phyloP scores from a whole-genome alignment of 768 basidiomycete genomes.

The Coprinopsis strossmayeri region DNA sequence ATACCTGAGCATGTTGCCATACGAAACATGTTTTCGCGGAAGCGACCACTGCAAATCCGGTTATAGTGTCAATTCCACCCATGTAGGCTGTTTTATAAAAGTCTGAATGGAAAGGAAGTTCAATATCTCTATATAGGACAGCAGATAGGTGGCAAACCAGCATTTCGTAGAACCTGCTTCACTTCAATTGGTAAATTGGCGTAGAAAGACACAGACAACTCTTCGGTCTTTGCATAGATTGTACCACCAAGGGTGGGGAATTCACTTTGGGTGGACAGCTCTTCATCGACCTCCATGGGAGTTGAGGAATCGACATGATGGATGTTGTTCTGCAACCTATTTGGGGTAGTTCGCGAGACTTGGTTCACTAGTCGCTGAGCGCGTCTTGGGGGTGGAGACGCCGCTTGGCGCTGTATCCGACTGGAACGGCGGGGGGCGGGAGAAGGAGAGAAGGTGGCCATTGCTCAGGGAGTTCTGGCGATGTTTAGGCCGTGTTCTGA shows the following conservation, averaged over 20 bases:
- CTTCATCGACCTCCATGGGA: constrained; percentile 64
- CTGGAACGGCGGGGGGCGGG: constrained; percentile 52
- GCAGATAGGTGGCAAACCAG: constrained; percentile 41
- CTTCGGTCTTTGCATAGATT: constrained; percentile 67
- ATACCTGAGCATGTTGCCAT: constrained; percentile 73
- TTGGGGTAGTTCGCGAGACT: constrained; percentile 36
- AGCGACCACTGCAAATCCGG: constrained; percentile 69
- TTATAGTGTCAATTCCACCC: constrained; percentile 63
- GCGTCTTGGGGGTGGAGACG: constrained; percentile 14
- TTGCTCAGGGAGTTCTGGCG: constrained; percentile 14
- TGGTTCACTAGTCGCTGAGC: constrained; percentile 4
- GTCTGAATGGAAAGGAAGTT: constrained; percentile 33
- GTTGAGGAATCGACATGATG: constrained; percentile 31
- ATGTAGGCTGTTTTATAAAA: constrained; percentile 62
- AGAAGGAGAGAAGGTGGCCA: constrained; percentile 59
- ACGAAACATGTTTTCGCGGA: constrained; percentile 74
- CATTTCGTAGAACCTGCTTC: constrained; percentile 60
- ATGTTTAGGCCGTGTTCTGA: no score
- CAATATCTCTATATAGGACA: neutral
- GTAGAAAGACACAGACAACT: constrained; percentile 61
- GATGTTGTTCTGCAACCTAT: constrained; percentile 28
- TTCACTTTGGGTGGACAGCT: constrained; percentile 31
- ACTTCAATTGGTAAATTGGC: constrained; percentile 69
- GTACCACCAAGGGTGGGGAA: constrained; percentile 30
- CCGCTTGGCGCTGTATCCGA: constrained; percentile 22